These are phyloP conservation scores for Cylindrodendrum hubeiense DNA, from an alignment of 2,329 filamentous ascomycete species.

Conservation along the genomic window DNA sequence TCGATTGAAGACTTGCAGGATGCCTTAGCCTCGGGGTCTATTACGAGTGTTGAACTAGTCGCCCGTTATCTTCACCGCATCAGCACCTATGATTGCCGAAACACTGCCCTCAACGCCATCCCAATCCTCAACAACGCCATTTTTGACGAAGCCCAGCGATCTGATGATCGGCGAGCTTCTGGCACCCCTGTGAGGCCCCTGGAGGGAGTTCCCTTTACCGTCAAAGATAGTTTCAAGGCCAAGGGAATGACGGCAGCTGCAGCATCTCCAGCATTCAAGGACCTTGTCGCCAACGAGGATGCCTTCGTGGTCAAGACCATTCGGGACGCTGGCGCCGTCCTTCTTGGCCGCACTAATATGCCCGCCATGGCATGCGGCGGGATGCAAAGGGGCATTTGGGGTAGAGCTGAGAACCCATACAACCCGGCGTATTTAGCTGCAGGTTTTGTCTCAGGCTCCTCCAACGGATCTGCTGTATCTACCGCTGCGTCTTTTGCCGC, in stretches of 20 bases:
- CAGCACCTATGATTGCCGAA: constrained; percentile 40
- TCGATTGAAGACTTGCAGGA: constrained; percentile 41
- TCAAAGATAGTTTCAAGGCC: constrained; percentile 70
- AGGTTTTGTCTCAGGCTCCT: constrained; percentile 68
- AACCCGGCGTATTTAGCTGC: constrained; percentile 65
- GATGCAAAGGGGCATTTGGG: constrained; percentile 69
- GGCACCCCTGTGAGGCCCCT: constrained; percentile 41
- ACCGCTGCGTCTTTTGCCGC: constrained; percentile 63
- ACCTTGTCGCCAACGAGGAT: constrained; percentile 63
- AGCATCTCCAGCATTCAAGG: constrained; percentile 66
- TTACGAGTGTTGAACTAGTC: constrained; percentile 45
- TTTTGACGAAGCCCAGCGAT: constrained; percentile 43
- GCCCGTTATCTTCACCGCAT: constrained; percentile 42
- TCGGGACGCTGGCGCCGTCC: constrained; percentile 48
- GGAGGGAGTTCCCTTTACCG: constrained; percentile 68
- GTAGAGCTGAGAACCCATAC: constrained; percentile 68
- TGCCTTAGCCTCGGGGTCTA: constrained; percentile 33
- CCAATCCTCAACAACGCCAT: constrained; percentile 41
- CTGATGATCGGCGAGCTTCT: constrained; percentile 39
- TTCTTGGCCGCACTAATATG: constrained; percentile 66
- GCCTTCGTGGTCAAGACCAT: constrained; percentile 62
- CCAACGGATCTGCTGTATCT: constrained; percentile 66
- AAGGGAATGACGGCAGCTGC: constrained; percentile 63
- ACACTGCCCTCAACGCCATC: constrained; percentile 41
- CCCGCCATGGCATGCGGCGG: constrained; percentile 68